A percentile compares a stretch with the other conserved stretches of the same genome.
Conservation (phyloP, 495 filamentous ascomycete species). For the Trichoderma asperelloides region DNA sequence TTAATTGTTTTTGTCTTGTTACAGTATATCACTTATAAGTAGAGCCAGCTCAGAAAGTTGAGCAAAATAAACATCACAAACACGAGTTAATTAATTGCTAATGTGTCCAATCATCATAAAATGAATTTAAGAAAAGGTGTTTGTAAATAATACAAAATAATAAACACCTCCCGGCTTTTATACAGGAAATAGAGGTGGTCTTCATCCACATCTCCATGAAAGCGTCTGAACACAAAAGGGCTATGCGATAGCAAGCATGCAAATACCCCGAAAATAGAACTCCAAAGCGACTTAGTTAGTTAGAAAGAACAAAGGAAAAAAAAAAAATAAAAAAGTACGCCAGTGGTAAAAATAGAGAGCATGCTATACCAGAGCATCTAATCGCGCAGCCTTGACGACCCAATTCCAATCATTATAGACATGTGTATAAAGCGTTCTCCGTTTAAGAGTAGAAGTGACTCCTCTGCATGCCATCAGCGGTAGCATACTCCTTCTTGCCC, state of each 20-base stretch:
- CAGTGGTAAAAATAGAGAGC: neutral
- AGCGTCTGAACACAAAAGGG: neutral
- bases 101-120: neutral
- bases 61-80: neutral
- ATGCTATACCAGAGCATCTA: conserved; percentile 4
- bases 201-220: neutral
- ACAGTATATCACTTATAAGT: neutral
- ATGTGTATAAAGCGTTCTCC: neutral
- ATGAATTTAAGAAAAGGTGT: neutral
- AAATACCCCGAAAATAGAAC: neutral
- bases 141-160: neutral
- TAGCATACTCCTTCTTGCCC: conserved; percentile 12
- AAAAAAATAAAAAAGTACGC: neutral
- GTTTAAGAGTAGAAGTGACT: conserved; percentile 10
- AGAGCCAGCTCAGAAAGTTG: too few relatives aligned
- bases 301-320: neutral
- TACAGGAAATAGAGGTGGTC: neutral
- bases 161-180: neutral
- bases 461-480: conserved; percentile 11
- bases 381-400: neutral
- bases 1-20: neutral
- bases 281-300: neutral
- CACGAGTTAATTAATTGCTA: neutral
- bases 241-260: neutral
- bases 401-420: neutral